Evolutionary conservation across 352 stramenopile species (phyloP), one percentile per base, ranked within the genome.

Genomic region (Peronospora belbahrii): DNA sequence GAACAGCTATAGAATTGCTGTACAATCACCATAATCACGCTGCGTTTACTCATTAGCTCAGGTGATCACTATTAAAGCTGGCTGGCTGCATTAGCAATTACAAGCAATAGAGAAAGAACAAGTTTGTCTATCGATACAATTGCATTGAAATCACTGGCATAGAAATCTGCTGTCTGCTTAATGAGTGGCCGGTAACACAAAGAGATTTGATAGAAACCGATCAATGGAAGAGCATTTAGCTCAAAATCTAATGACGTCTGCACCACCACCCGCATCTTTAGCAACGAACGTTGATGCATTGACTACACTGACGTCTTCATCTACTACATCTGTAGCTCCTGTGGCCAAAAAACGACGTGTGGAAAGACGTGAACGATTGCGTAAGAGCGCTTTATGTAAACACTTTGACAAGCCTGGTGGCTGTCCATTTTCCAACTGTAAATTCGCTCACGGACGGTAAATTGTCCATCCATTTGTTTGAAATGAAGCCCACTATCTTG

Each of bases 351-450:
- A 86, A 52, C 76, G 76, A 27, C 66, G 65, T 27, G 62, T 70
- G 4, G 71, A 88, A 50, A 70, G 77, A 20, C 67, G 72, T 38
- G 66, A 86, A 47, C 70, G 74, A 48, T 56, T 85, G 35, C 70
- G 67, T 56, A 93, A 93, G 62, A 84, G 76, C 22, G 74, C 74
- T 44, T 56, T 93, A 24, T 93, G 82, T 63, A 86, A 86, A 51
- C 82, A 88, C 60, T 93, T 88, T 52, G 79, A 88, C 70, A 86
- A 85, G 30, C 78, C 82, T 5, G 74, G 66, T 15, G 82, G 82
- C 6, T 93, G 82, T 55, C 82, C 82, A 39, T 93, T 85, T 52
- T 48, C 75, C n/a, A 67, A 93, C 37, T 93, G 82, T 64, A 79
- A 79, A 59, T 93, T 84, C 40, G 78, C 82, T 3, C 82, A 93